phyloP scores from a whole-genome alignment of 2,329 filamentous ascomycete species.

The Penicillium sp. region DNA sequence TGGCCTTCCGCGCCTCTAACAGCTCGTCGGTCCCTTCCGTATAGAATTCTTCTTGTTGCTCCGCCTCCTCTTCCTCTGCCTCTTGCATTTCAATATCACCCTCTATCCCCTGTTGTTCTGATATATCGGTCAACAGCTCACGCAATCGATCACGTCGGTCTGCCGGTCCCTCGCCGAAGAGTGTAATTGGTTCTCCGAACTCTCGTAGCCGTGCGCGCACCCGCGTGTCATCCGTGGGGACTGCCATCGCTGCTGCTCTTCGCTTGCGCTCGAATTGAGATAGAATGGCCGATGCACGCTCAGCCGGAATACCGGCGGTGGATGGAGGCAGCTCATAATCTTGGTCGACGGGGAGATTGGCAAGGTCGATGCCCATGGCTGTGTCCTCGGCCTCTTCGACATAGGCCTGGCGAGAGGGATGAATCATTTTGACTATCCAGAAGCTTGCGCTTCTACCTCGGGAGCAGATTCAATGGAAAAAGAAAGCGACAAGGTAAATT shows the following conservation, averaged over 20 bases:
- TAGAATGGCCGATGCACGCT: constrained; percentile 78
- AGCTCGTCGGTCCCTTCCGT: constrained; percentile 72
- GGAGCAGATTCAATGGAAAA: background rate
- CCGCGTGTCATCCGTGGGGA: constrained; percentile 86
- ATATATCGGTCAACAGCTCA: constrained; percentile 68
- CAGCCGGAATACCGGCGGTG: constrained; percentile 61
- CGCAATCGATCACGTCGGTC: constrained; percentile 83
- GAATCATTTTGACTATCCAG: constrained; percentile 51
- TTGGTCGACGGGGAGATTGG: constrained; percentile 64
- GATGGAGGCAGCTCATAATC: constrained; percentile 73
- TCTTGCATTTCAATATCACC: constrained; percentile 50
- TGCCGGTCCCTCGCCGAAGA: constrained; percentile 83
- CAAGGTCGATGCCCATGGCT: constrained; percentile 56
- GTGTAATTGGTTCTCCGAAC: constrained; percentile 84
- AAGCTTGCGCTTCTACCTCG: constrained; percentile 10
- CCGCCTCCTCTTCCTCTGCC: constrained; percentile 54
- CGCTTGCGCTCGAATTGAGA: constrained; percentile 88
- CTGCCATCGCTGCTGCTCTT: constrained; percentile 77
- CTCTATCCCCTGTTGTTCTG: constrained; percentile 54
- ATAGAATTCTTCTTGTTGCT: constrained; percentile 91
- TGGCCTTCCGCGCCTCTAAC: constrained; percentile 67
- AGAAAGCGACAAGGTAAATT: background rate
- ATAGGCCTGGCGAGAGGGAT: constrained; percentile 86
- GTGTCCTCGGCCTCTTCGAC: constrained; percentile 72
- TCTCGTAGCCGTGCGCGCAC: constrained; percentile 76